Evolutionary conservation across 2,329 filamentous ascomycete genomes (phyloP).

Genomic region (Fusarium sp.): DNA sequence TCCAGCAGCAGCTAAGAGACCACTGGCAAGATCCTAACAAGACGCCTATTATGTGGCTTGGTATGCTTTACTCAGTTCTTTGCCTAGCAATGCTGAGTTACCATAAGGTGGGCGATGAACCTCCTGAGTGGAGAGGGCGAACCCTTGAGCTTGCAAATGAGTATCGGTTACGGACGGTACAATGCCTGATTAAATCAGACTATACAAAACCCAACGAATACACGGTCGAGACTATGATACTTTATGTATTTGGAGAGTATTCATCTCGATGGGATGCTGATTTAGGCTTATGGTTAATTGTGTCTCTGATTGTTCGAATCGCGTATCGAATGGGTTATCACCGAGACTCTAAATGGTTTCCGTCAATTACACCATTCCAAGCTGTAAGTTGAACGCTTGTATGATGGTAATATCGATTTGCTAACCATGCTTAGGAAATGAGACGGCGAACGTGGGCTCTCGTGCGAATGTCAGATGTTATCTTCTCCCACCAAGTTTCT

Average conservation of each 20-base stretch:
- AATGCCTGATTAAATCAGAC: conserved; percentile 81
- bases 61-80: conserved; percentile 80
- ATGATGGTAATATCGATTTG: neutral
- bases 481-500: conserved; percentile 82
- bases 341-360: conserved; percentile 80
- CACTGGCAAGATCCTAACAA: conserved; percentile 80
- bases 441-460: conserved; percentile 76
- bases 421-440: conserved; percentile 70
- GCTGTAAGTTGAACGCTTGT: conserved; percentile 61
- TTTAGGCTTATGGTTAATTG: conserved; percentile 71
- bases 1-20: conserved; percentile 75
- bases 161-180: conserved; percentile 79
- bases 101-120: conserved; percentile 82
- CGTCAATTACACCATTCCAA: conserved; percentile 78
- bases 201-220: conserved; percentile 81
- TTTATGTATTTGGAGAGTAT: conserved; percentile 83
- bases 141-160: conserved; percentile 70
- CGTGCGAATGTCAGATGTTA: conserved; percentile 77
- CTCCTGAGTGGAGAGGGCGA: conserved; percentile 79
- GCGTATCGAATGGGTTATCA: conserved; percentile 81
- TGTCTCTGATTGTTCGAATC: conserved; percentile 67
- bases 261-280: conserved; percentile 80
- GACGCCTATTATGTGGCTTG: conserved; percentile 82
- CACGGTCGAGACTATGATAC: conserved; percentile 81
- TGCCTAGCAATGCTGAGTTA: conserved; percentile 84